Conservation (phyloP, 495 filamentous ascomycete species). For the Xylaria nigripes region DNA sequence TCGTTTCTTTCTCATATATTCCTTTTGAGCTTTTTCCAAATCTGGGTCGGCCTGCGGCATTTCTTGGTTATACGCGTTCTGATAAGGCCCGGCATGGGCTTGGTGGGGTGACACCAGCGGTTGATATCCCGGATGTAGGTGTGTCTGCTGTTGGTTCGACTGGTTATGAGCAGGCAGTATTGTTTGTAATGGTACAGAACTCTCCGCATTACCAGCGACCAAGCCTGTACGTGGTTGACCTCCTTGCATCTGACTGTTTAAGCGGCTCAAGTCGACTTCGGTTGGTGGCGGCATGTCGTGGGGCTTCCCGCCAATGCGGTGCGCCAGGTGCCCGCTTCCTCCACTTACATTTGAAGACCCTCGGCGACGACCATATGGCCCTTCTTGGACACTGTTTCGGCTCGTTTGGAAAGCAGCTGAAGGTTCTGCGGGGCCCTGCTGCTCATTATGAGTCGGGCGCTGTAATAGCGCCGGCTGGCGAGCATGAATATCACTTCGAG, state of each 20-base stretch:
- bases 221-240: slow-evolving; percentile 37
- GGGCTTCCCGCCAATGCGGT: slow-evolving; percentile 33
- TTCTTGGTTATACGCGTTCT: slow-evolving; percentile 28
- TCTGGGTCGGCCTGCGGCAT: slow-evolving; percentile 46
- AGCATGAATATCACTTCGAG: slow-evolving; percentile 57
- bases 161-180: slow-evolving; percentile 33
- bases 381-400: slow-evolving; percentile 59
- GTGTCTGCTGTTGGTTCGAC: slow-evolving; percentile 24
- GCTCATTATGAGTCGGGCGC: slow-evolving; percentile 48
- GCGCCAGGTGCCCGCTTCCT: slow-evolving; percentile 63
- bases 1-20: slow-evolving; percentile 75
- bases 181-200: slow-evolving; percentile 38
- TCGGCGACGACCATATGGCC: slow-evolving; percentile 66
- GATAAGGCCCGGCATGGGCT: slow-evolving; percentile 38
- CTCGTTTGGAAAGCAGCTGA: slow-evolving; percentile 86
- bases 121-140: slow-evolving; percentile 38
- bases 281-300: slow-evolving; percentile 38
- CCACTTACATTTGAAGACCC: slow-evolving; percentile 94
- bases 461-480: slow-evolving; percentile 78
- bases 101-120: slow-evolving; percentile 42
- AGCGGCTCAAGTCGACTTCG: slow-evolving; percentile 12
- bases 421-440: slow-evolving; percentile 72
- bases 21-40: slow-evolving; percentile 58
- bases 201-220: slow-evolving; percentile 37
- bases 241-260: slow-evolving; percentile 25